Base-by-base conservation (phyloP, 257 asterid genomes). In the Cruciata laevipes region DNA sequence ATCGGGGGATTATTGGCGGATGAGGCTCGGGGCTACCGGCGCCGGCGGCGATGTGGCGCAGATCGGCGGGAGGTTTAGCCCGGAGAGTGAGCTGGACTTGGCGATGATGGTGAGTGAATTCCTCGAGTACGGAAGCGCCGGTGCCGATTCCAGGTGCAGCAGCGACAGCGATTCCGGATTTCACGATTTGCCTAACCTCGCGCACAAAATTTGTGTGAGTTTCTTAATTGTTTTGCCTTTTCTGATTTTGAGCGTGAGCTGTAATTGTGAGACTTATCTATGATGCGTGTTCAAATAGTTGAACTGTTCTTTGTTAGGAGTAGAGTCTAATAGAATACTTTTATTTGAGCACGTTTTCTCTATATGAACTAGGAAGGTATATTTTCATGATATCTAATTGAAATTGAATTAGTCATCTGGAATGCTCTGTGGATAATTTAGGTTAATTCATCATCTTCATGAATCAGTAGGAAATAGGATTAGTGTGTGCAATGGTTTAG, bases 61-160 rank as follows among this genome's bases (percentile, higher is more conserved):
- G 60, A 56, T 72, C 42, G 77, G 68, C 24, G 80, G 70, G 25
- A 80, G 81, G 44, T 73, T 81, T 63, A 86, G 94, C 81, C 75
- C 75, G 63, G 95, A 89, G 49, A 82, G 95, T 63, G 96, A 89
- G 71, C 83, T 78, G 83, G 96, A 89, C 78, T 81, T 89, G 82
- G 95, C 88, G 40, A 62, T 78, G 67, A 84, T 89, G 96, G 96
- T 89, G 70, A 86, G 83, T 76, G 96, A 89, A 63, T 89, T 86
- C 69, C 24, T 83, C 84, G 96, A 89, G 72, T 86, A 83, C 63
- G 89, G 94, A 47, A 77, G 96, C 73, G 71, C 76, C n/a, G 91
- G 90, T 59, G 66, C 81, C 13, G 83, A 84, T 6, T 85, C 87
- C 17, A 74, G 76, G 71, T 80, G 75, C 76, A 86, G 95, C 78